A percentile compares a stretch with the other conserved stretches of the same genome.
phyloP scores from a whole-genome alignment of 345 rosid genomes.

The Eucalyptus globulus region DNA sequence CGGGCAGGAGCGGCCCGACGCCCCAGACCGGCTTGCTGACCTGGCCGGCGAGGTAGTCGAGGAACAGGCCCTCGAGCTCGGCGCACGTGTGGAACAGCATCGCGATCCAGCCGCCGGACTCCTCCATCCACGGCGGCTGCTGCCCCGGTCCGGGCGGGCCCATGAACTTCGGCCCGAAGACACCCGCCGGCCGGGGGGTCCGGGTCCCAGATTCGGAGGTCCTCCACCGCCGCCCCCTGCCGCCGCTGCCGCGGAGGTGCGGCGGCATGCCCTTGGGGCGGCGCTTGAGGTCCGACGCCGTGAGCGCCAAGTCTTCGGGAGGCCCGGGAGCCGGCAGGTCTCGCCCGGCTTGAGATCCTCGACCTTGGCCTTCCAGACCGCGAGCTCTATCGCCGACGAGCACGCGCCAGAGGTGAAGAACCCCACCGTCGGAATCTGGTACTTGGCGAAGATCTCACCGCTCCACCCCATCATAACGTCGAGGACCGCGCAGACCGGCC shows the following conservation, averaged over 20 bases:
- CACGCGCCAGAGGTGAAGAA: constrained; percentile 19
- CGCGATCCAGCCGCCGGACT: background rate
- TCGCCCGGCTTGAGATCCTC: constrained; percentile 2
- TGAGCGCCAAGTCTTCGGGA: constrained; percentile 11
- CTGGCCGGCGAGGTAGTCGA: constrained; percentile 4
- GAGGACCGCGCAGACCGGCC: background rate
- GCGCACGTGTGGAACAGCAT: constrained; percentile 25
- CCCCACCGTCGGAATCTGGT: constrained; percentile 4
- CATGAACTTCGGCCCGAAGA: background rate
- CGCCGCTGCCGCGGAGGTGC: background rate
- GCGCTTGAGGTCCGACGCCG: background rate
- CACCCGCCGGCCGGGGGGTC: background rate
- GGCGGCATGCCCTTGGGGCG: background rate
- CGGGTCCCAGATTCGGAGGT: background rate
- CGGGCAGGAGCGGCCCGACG: constrained; percentile 30
- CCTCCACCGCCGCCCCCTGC: background rate
- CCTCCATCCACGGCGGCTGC: constrained; percentile 22
- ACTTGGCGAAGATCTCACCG: background rate
- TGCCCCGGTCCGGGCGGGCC: constrained; percentile 19
- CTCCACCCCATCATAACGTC: constrained; percentile 8
- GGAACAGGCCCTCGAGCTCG: constrained; percentile 16
- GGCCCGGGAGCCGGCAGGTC: constrained; percentile 4
- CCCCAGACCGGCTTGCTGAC: constrained; percentile 29
- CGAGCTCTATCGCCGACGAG: constrained; percentile 14
- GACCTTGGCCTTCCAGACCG: constrained; percentile 3